Base-by-base conservation (phyloP, 2,329 filamentous ascomycete species). In the Fusarium sp. region DNA sequence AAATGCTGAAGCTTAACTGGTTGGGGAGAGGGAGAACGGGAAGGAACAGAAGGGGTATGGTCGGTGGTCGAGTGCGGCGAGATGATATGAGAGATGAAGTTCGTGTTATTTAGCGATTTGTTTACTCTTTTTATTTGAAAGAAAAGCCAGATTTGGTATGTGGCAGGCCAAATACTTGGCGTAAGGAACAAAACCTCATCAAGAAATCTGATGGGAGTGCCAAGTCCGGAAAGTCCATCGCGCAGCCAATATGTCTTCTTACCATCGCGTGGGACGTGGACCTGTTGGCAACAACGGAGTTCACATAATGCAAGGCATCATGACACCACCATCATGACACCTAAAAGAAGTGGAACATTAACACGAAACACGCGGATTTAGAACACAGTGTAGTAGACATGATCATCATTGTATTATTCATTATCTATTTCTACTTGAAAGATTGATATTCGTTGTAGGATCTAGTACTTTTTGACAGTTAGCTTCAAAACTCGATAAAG, bases 1-100 rank as follows among this genome's bases (percentile, higher is more conserved):
- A 93, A 76, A 90, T 96, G 73, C 83, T 99, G 65, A 99, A 98
- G 81, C 89, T 98, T 75, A 99, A 99, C 79, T 99, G 96, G 96
- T 86, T 99, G 3, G 95, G 95, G 0, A 85, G 96, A 48, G 95
- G 95, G 0, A 84, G 96, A 37, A 98, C 94, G 6, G 96, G 96
- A 0, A 85, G 96, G 68, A 97, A 98, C 79, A 84, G 96, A 55
- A 88, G 93, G 69, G 96, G 96, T 0, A 95, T 98, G 77, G 94
- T 98, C 1, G 94, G 94, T 3, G 87, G 86, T 0, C 79, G 87
- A 54, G 85, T 88, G 12, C 82, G 82, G 69, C 79, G 86, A 52
- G 83, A 84, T 25, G 79, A 79, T 56, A 65, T 71, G 6, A 77
- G 80, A 50, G 82, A 83, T 51, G 81, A 83, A 67, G 64, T 84